Conservation (phyloP, 2,329 filamentous ascomycete genomes). For the Aphanocladium album region DNA sequence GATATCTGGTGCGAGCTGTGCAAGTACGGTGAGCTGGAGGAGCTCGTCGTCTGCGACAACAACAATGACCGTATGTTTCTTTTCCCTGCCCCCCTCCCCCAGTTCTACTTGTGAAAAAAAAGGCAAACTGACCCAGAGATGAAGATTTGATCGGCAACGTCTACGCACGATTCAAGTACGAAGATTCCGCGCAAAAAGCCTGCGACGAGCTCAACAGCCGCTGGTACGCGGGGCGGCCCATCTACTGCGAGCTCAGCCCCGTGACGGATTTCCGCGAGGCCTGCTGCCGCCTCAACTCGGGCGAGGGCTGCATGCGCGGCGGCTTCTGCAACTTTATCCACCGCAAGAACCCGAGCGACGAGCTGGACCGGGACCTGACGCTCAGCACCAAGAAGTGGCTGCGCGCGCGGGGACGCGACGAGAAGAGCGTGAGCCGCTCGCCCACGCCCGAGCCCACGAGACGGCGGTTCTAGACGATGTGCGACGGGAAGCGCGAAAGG, state of each 20-base stretch:
- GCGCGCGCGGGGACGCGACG: slow-evolving; percentile 75
- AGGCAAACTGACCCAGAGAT: slow-evolving; percentile 56
- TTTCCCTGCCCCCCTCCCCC: background rate
- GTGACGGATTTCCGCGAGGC: slow-evolving; percentile 98
- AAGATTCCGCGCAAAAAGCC: slow-evolving; percentile 88
- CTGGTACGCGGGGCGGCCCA: slow-evolving; percentile 95
- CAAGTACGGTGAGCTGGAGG: slow-evolving; percentile 96
- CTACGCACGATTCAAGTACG: slow-evolving; percentile 99
- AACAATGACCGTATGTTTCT: slow-evolving; percentile 83
- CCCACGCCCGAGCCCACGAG: slow-evolving; percentile 81
- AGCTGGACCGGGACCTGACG: slow-evolving; percentile 82
- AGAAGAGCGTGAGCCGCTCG: slow-evolving; percentile 73
- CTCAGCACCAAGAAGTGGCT: slow-evolving; percentile 96
- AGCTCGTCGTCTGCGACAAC: slow-evolving; percentile 98
- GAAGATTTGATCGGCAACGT: slow-evolving; percentile 86
- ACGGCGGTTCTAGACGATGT: slow-evolving; percentile 62
- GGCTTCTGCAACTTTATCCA: slow-evolving; percentile 99
- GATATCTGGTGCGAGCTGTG: slow-evolving; percentile 99
- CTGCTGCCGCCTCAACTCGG: slow-evolving; percentile 89
- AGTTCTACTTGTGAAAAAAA: background rate
- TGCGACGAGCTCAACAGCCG: slow-evolving; percentile 91
- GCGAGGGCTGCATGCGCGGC: slow-evolving; percentile 90
- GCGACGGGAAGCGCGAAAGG: background rate
- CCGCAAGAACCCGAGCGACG: slow-evolving; percentile 85
- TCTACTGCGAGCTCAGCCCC: slow-evolving; percentile 95